Conservation (phyloP, 1,284 basidiomycete species). For the Ganoderma leucocontextum region DNA sequence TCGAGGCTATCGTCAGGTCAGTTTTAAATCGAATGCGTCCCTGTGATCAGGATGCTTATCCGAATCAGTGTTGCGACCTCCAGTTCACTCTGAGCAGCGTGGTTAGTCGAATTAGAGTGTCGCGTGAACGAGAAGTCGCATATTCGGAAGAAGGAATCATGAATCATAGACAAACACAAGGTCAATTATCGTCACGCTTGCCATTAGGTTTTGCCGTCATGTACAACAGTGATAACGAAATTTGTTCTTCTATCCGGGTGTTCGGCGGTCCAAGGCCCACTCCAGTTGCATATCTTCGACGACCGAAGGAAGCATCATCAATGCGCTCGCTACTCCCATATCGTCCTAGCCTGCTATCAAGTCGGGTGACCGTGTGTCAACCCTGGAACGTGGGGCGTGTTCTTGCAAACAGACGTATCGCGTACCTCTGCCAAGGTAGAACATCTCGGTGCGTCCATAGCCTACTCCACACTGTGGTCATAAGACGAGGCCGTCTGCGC, state of each 20-base stretch:
- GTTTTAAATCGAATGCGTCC: constrained; percentile 7
- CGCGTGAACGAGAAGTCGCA: neutral
- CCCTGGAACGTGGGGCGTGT: too few species aligned
- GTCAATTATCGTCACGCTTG: neutral
- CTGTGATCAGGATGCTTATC: neutral
- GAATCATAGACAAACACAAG: neutral
- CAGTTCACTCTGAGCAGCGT: neutral
- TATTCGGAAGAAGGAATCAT: neutral
- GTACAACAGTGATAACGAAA: neutral
- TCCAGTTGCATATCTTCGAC: neutral
- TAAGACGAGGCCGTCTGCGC: too few species aligned
- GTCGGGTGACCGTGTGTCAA: too few species aligned
- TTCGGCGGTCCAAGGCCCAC: neutral
- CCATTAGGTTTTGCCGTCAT: neutral
- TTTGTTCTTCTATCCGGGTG: neutral
- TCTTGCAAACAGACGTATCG: too few species aligned
- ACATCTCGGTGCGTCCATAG: too few species aligned
- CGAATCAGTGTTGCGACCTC: neutral
- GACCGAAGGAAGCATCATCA: too few species aligned
- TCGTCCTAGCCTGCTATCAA: too few species aligned
- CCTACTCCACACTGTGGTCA: too few species aligned
- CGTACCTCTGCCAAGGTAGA: too few species aligned
- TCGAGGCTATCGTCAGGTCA: constrained; percentile 82
- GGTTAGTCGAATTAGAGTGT: neutral
- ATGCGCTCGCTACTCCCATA: too few species aligned